Percentiles rank a stretch among this genome's conserved stretches.
Conservation (phyloP, 139 green algal genomes). For the Coccomyxa sp. region DNA sequence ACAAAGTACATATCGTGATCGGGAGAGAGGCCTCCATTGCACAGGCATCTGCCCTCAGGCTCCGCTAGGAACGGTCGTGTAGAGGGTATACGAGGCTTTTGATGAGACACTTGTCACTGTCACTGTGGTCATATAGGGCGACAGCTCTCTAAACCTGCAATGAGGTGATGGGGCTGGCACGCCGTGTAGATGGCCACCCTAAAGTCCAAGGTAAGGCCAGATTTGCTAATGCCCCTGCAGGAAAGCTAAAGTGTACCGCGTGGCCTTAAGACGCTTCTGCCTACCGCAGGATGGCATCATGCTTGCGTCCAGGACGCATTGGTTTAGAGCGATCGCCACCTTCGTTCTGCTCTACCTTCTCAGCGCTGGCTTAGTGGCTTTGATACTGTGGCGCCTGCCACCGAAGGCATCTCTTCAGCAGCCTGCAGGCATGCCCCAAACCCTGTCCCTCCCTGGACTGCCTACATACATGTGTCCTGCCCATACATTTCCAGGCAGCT, state of each 20-base stretch:
- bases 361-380: neutral
- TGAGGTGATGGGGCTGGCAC: neutral
- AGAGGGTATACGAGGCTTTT: slow-evolving; percentile 4
- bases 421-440: neutral
- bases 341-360: slow-evolving; percentile 9
- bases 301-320: slow-evolving; percentile 1
- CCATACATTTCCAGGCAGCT: neutral
- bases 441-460: neutral
- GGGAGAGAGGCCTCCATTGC: no score
- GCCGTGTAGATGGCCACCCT: no score
- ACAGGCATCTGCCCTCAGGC: no score
- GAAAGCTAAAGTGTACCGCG: neutral
- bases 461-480: neutral
- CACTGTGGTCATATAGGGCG: neutral
- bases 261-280: neutral
- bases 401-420: slow-evolving; percentile 3
- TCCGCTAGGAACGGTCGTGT: no score
- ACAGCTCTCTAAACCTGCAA: neutral
- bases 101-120: neutral
- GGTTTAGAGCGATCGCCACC: neutral
- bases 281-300: neutral
- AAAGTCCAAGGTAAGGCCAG: neutral
- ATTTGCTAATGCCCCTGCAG: neutral
- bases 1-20: no score
- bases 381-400: slow-evolving; percentile 5